These are phyloP conservation scores for Penicillium diatomitis DNA, from an alignment of 495 filamentous ascomycete genomes.

Conservation along the genomic window DNA sequence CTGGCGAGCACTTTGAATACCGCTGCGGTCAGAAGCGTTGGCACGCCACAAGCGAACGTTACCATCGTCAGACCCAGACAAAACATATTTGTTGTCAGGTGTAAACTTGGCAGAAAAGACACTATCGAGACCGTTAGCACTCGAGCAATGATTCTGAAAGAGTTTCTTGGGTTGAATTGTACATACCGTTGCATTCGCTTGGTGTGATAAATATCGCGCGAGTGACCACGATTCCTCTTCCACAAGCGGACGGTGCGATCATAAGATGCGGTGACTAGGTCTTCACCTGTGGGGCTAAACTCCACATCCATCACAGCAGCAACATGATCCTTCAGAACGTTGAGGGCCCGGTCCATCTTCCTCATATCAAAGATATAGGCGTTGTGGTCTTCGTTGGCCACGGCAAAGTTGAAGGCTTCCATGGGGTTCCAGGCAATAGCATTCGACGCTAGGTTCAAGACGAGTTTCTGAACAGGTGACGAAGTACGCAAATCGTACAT, in stretches of 20 bases:
- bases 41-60: constrained; percentile 89
- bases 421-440: constrained; percentile 90
- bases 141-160: neutral
- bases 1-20: constrained; percentile 75
- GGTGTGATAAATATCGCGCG: constrained; percentile 91
- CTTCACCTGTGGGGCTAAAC: constrained; percentile 89
- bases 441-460: constrained; percentile 75
- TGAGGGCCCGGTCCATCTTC: constrained; percentile 71
- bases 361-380: constrained; percentile 81
- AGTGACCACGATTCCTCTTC: constrained; percentile 70
- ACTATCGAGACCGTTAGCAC: constrained; percentile 22
- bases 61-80: constrained; percentile 85
- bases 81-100: constrained; percentile 78
- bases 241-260: constrained; percentile 75
- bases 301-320: constrained; percentile 96
- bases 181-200: constrained; percentile 81
- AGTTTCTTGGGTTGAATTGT: neutral
- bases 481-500: constrained; percentile 86
- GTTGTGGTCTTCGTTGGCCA: constrained; percentile 74
- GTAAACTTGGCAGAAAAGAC: constrained; percentile 84
- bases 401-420: constrained; percentile 87
- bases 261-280: constrained; percentile 85
- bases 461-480: constrained; percentile 68
- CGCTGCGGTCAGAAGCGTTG: constrained; percentile 75
- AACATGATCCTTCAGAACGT: constrained; percentile 93